phyloP scores from a whole-genome alignment of 805 yeast species.

The Babjeviella inositovora region DNA sequence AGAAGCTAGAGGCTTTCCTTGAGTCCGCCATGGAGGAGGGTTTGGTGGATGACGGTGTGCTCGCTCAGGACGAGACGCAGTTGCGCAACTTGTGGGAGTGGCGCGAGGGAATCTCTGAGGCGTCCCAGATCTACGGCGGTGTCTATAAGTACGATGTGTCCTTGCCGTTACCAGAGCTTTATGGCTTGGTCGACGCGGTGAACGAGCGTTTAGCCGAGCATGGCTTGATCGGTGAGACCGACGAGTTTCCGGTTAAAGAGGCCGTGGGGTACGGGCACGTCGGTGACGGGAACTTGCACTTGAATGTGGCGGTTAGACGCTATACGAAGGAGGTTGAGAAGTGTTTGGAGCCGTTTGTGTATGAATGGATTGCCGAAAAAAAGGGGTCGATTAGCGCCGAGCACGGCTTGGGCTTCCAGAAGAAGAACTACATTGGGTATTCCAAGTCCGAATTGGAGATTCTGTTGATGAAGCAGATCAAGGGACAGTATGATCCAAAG shows the following conservation, averaged over 20 bases:
- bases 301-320: slow-evolving; percentile 80
- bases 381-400: slow-evolving; percentile 93
- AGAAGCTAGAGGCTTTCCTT: slow-evolving; percentile 70
- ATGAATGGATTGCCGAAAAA: slow-evolving; percentile 65
- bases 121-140: slow-evolving; percentile 75
- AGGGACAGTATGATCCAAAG: slow-evolving; percentile 78
- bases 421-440: slow-evolving; percentile 79
- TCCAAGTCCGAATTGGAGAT: slow-evolving; percentile 65
- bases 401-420: slow-evolving; percentile 95
- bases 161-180: slow-evolving; percentile 68
- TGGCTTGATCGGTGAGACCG: slow-evolving; percentile 47
- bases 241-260: slow-evolving; percentile 62
- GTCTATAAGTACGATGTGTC: slow-evolving; percentile 96
- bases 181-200: slow-evolving; percentile 70
- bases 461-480: slow-evolving; percentile 59
- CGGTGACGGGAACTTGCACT: slow-evolving; percentile 94
- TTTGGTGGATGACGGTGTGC: slow-evolving; percentile 79
- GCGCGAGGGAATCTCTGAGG: slow-evolving; percentile 92
- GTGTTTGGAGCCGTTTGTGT: slow-evolving; percentile 84
- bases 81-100: slow-evolving; percentile 76
- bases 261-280: slow-evolving; percentile 97
- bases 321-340: slow-evolving; percentile 69
- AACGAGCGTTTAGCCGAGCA: slow-evolving; percentile 38
- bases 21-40: slow-evolving; percentile 78
- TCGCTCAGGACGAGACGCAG: slow-evolving; percentile 92